Evolutionary conservation across 2,329 filamentous ascomycete genomes (phyloP), one percentile per base, ranked within the genome.

Genomic region (Triangularia verruculosa): DNA sequence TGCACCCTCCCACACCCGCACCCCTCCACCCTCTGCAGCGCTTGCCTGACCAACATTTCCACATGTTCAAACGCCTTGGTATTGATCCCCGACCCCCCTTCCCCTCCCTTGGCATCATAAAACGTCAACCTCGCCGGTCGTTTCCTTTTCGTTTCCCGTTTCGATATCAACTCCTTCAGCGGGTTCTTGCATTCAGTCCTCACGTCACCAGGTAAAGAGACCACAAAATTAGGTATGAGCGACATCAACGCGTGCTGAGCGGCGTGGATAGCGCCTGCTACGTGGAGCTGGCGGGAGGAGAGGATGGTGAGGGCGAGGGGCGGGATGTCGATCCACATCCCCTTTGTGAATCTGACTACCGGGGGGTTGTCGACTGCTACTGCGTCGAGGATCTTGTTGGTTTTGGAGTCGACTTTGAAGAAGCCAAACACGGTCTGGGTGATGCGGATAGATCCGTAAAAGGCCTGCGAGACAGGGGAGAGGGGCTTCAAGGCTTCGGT

Each of bases 261-360:
- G 0, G 94, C 94, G 73, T 98, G 95, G 63, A 99, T 97, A 0
- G 91, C 92, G 0, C 89, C 95, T 0, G 92, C 94, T 9, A 94
- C 83, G 74, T 97, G 92, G 30, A 98, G 80, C 0, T 87, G 82
- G 7, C 89, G 82, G 0, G 83, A 83, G 47, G 88, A 84, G 1
- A 99, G 83, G 51, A 97, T 93, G 13, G 92, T 86, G 5, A 98
- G 84, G 0, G 93, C 93, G 0, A 75, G 76, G 66, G 88, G 88
- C 0, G 95, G 94, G 2, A 99, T 87, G 73, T 98, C 94, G 13
- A 98, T 84, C 95, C 95, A 99, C 87, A 97, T 91, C 43, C 93
- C 95, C 74, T 95, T 96, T 71, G 87, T 91, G 72, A 89, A 84
- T 3, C 93, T 86, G 57, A 95, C 86, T 59, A 98, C 92, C 0